Percentiles rank a stretch among this genome's conserved stretches.
phyloP scores from a whole-genome alignment of 495 filamentous ascomycete species.

The Penicillium arizonense region DNA sequence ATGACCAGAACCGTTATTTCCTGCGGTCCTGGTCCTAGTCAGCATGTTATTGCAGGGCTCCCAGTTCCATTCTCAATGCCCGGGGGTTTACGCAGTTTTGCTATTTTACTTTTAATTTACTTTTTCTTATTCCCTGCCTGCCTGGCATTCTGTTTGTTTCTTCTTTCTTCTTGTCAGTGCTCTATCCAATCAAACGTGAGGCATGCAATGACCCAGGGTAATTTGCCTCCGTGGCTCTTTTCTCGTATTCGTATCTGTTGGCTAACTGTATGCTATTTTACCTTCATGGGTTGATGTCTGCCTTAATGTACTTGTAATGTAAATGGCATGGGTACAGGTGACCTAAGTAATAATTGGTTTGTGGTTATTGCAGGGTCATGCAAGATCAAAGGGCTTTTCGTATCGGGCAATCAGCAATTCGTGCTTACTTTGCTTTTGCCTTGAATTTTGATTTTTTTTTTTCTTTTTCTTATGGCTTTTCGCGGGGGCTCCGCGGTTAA shows the following conservation, averaged over 20 bases:
- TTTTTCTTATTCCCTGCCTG: background rate
- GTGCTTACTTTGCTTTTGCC: background rate
- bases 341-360: background rate
- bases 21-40: slow-evolving; percentile 17
- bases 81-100: slow-evolving; percentile 1
- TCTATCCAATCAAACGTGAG: background rate
- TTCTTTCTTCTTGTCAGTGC: background rate
- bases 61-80: slow-evolving; percentile 9
- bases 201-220: background rate
- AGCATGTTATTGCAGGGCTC: slow-evolving; percentile 15
- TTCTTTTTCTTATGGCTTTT: too few species aligned
- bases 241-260: background rate
- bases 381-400: slow-evolving; percentile 2
- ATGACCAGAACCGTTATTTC: slow-evolving; percentile 25
- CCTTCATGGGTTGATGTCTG: background rate
- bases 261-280: background rate
- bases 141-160: background rate
- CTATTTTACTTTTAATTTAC: background rate
- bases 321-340: too few species aligned
- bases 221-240: background rate
- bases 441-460: too few species aligned
- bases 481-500: background rate
- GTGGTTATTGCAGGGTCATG: background rate
- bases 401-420: too few species aligned
- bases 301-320: too few species aligned